Evolutionary conservation across 352 stramenopile genomes (phyloP), one percentile per base, ranked within the genome.

Genomic region (Phytophthora citrophthora): DNA sequence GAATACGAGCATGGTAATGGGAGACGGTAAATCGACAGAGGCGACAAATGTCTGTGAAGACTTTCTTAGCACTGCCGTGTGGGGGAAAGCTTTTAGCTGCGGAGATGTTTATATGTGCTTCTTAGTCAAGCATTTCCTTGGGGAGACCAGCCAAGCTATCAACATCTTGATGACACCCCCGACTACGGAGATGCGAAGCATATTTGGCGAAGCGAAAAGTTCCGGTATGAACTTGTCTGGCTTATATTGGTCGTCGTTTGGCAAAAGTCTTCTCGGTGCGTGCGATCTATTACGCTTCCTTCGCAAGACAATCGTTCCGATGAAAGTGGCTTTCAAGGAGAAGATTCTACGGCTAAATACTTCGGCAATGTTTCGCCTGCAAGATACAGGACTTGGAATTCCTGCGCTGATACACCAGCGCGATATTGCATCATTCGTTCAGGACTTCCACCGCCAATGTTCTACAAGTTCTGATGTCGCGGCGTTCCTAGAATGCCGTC

Each of bases 71-170:
- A 83, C 72, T 1, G 64, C 70, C 2, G 72, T 96, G 5, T 82
- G 72, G 71, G 60, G 50, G 26, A 85, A 76, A 38, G 83, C 86
- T 16, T 64, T 51, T n/a, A 49, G 59, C 7, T 74, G 69, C 65
- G 77, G 76, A 11, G 88, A 96, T 54, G 56, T 94, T 11, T 96
- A 93, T 57, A 87, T 86, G 74, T 70, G 74, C 18, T 94, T 93
- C 48, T 44, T 96, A 26, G 82, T 91, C 3, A 86, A 86, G 61
- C 89, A 90, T 36, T 76, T 90, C 5, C 29, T 78, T 13, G 78
- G 80, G 6, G 83, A 91, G 26, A 84, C 48, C 0, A 63, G 55
- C 1, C 64, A 44, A 31, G 79, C 81, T 5, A 63, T 94, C 12
- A 72, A 89, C 27, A 68, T 69, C 8, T 53, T 95, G 32, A 53